A percentile compares a stretch with the other conserved stretches of the same genome.
phyloP scores from a whole-genome alignment of 2,329 filamentous ascomycete genomes.

The Claviceps monticola region DNA sequence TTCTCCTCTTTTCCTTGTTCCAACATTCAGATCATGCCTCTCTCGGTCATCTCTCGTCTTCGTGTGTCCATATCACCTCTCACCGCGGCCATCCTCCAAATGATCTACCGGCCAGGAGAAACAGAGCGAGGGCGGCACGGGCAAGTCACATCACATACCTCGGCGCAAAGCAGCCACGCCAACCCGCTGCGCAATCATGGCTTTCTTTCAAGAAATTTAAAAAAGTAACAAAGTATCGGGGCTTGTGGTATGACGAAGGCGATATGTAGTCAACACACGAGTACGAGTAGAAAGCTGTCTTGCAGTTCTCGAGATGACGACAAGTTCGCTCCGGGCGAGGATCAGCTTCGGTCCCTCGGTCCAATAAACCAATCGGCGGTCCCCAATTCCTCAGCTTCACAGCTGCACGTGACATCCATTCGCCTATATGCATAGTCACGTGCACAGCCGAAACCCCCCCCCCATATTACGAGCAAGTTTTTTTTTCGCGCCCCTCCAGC shows the following conservation, averaged over 20 bases:
- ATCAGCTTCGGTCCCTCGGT: constrained; percentile 27
- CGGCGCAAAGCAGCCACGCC: constrained; percentile 45
- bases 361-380: constrained; percentile 25
- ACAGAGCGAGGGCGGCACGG: background rate
- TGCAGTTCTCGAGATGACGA: background rate
- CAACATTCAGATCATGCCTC: background rate
- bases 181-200: constrained; percentile 43
- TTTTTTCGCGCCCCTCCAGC: constrained; percentile 5
- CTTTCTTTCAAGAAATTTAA: background rate
- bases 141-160: constrained; percentile 25
- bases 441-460: background rate
- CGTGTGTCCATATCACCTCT: too few relatives aligned
- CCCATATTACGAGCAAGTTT: background rate
- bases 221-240: background rate
- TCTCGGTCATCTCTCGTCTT: background rate
- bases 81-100: too few relatives aligned
- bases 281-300: background rate
- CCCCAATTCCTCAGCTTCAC: constrained; percentile 23
- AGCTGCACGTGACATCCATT: constrained; percentile 13
- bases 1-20: background rate
- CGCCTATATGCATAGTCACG: constrained; percentile 11
- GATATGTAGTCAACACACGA: background rate
- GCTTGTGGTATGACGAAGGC: background rate
- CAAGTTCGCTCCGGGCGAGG: background rate
- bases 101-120: background rate